Base-by-base conservation (phyloP, 1,284 basidiomycete species). In the Melampsora americana region DNA sequence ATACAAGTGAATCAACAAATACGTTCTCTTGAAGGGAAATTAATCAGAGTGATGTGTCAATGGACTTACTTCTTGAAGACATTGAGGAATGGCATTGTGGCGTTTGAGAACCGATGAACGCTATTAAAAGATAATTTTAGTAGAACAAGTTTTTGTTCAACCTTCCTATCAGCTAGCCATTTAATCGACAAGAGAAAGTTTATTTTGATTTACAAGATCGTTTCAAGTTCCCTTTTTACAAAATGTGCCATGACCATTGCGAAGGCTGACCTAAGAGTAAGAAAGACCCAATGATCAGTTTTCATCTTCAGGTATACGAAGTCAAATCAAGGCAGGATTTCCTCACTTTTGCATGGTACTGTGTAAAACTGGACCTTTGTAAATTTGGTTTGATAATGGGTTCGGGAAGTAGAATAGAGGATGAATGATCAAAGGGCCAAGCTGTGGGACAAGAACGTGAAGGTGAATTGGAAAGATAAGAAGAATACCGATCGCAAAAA, bases 91-190 rank as follows among this genome's bases (percentile, higher is more conserved):
- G 95, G 96, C 90, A 99, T 96, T 0, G 95, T 97, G 1, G 89
- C 90, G 83, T 94, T 89, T 44, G 93, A 96, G 86, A 99, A 99
- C 23, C 92, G 90, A 83, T 97, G 95, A 0, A 96, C 88, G 81
- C 72, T 74, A 32, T 30, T 20, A 32, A 30, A 1, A 32, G 53
- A 64, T 53, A n/a, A 71, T 69, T 50, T 30, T 30, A 30, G 60
- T 59, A 23, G 28, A 30, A 90, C 91, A 77, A 39, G 18, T 23
- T 18, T 7, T 56, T 26, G 56, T 42, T 18, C 60, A 23, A 35
- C 23, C n/a, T 23, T 59, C n/a, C 44, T 70, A 56, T 5, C 32
- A 61, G 53, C 77, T 42, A 68, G 60, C 42, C 9, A 48, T 56
- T 18, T 56, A 56, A 56, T 56, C 53, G n/a, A 56, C 4, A 42